Evolutionary conservation across 306 rosid species (phyloP), one percentile per base, ranked within the genome.

Genomic region (Sophora flavescens): DNA sequence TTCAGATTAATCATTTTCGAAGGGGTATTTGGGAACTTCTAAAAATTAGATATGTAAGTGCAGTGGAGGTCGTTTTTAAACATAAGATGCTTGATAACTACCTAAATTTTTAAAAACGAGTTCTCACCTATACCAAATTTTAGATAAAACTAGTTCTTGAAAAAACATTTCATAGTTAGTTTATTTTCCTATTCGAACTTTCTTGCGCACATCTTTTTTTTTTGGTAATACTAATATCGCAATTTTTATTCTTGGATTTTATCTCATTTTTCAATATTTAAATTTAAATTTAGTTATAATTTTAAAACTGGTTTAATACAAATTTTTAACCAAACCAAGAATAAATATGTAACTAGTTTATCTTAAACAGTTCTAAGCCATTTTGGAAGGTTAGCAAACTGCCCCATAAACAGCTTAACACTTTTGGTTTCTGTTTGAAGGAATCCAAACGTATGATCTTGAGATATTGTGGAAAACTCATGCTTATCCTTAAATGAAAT

Each of bases 371-470:
- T 41, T 41, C 47, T 41, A 3, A 42, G 2, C 48, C 48, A 42
- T 2, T 42, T 42, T 42, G 14, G 48, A 42, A 10, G 48, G 48
- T 9, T 10, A 10, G 13, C 48, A 42, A 42, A 9, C 13, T 42
- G 13, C 13, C 48, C 13, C 48, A 42, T 9, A 56, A 45, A 8
- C 56, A 44, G 28, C 74, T 17, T 44, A 3, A 13, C 47, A 18
- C 22, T 4, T 32, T 14, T 57, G 7, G 6, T 80, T 68, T 42
- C n/a, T 58, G 42, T 61, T 28, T 12, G 15, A 36, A 12, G 76
- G 56, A 67, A 16, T 66, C 39, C 76, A 44, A 52, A 57, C 3
- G 41, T 56, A 39, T 36, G 52, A 62, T 22, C 56, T 50, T 53
- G 64, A 42, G 69, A 44, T 57, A 57, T 39, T 63, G 0, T 60